Base-by-base conservation (phyloP, 2,329 filamentous ascomycete species). In the Penicillium brasilianum region DNA sequence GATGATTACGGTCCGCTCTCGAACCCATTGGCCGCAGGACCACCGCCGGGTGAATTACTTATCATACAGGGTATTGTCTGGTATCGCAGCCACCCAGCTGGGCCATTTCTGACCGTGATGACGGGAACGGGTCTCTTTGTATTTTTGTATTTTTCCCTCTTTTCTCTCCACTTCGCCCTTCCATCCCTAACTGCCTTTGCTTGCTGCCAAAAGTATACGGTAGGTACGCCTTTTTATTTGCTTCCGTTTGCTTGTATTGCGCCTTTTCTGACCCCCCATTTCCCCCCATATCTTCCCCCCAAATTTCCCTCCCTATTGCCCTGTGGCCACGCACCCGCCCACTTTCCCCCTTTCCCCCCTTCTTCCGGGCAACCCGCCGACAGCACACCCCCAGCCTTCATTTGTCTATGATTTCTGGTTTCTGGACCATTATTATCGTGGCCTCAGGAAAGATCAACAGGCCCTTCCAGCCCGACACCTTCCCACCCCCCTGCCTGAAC, bases 251-350 rank as follows among this genome's bases (percentile, higher is more conserved):
- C 55, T 57, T 60, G 60, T 61, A 39, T 28, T 57, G 51, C 57
- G 50, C 55, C 59, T 53, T 48, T 55, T 60, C n/a, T 25, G 20
- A 22, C 22, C 16, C 46, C 46, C 37, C 41, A 8, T 16, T 60
- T 57, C 49, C n/a, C 32, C 44, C 22, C 22, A 14, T n/a, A 50
- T 53, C n/a, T 34, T 4, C 37, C 48, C 49, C 32, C 22, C 49
- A 9, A 39, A 34, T 48, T 52, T 52, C 48, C 53, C 32, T 48
- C 50, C 59, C 36, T 41, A 32, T 57, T 64, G 37, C 22, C n/a
- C 55, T 66, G 61, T 64, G 61, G 60, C 66, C 66, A 70, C 68
- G 65, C 65, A 69, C 66, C 50, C 59, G 36, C 55, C 36, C 57
- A 41, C 57, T 46, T 55, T 39, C 34, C 50, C 44, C 39, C 43